Base-by-base conservation (phyloP, 2,329 filamentous ascomycete species). In the Aspergillus unguis region DNA sequence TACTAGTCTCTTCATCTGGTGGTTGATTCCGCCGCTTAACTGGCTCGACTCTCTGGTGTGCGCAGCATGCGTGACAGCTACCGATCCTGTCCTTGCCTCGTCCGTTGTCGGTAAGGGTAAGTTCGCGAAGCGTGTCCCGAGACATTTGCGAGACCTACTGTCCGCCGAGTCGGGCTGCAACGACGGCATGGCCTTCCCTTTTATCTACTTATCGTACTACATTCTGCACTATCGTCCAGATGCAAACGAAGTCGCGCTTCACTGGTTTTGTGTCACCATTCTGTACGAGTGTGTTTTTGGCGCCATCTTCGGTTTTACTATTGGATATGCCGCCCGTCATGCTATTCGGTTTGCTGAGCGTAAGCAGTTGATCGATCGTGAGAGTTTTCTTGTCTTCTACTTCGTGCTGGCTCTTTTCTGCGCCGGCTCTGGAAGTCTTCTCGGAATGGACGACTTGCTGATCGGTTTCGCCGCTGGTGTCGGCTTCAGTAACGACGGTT, bases 61-160 rank as follows among this genome's bases (percentile, higher is more conserved):
- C 58, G 87, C 94, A 17, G 94, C 94, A 53, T 99, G 94, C 69
- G 91, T 99, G 50, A 99, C 94, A 2, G 94, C 94, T 43, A 99
- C 94, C 4, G 94, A 99, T 74, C 94, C 94, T 50, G 94, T 99
- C 61, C 77, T 99, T 66, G 94, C 94, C 28, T 97, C 94, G 10
- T 99, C 94, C 11, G 94, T 99, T 50, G 94, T 99, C 48, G 94
- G 94, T 70, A 99, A 97, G 77, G 94, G 94, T 65, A 99, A 99
- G 73, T 99, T 99, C 65, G 92, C 94, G 33, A 96, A 96, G 76
- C 85, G 94, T 58, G 91, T 99, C 4, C 94, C 94, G 25, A 97
- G 96, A 77, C 94, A 99, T 85, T 77, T 99, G 75, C 84, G 94
- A 79, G 94, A 99, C 74, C 70, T 99, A 47, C 79, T 99, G 9